These are phyloP conservation scores for Acanthamoeba lenticulata DNA, from an alignment of 208 protist genomes.

Conservation along the genomic window DNA sequence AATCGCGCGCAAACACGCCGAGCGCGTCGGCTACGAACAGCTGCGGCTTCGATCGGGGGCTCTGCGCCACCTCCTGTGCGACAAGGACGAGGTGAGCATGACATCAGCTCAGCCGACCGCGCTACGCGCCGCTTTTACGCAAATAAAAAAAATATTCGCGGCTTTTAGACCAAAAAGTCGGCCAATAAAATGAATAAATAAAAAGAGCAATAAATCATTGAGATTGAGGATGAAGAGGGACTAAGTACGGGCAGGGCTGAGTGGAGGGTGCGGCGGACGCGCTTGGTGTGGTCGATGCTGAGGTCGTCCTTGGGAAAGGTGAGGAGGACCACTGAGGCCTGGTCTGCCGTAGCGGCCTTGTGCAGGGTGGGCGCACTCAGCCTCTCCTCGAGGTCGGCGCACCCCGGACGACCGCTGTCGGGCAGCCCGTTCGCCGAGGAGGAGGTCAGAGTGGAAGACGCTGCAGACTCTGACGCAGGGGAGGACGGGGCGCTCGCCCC, in stretches of 20 bases:
- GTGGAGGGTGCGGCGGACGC: not conserved
- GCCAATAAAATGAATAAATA: not conserved
- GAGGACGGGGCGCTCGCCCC: not conserved
- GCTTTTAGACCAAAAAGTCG: not conserved
- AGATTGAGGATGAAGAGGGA: not conserved
- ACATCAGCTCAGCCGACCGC: no score
- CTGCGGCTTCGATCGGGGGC: not conserved
- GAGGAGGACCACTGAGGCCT: not conserved
- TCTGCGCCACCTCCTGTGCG: not conserved
- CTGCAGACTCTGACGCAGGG: not conserved
- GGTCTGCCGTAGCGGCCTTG: not conserved
- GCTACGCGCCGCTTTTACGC: no score
- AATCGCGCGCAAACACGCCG: not conserved
- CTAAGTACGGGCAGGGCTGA: not conserved
- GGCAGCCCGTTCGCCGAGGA: not conserved
- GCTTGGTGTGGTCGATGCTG: not conserved
- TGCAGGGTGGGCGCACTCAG: not conserved
- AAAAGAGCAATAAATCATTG: not conserved
- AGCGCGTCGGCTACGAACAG: not conserved
- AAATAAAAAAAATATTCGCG: no score
- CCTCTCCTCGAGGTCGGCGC: not conserved
- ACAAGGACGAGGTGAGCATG: not conserved
- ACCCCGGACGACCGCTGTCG: not conserved
- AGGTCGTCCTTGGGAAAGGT: slow-evolving; percentile 19
- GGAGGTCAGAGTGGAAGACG: not conserved